phyloP scores from a whole-genome alignment of 805 yeast species.

The Ogataea trehalophila region DNA sequence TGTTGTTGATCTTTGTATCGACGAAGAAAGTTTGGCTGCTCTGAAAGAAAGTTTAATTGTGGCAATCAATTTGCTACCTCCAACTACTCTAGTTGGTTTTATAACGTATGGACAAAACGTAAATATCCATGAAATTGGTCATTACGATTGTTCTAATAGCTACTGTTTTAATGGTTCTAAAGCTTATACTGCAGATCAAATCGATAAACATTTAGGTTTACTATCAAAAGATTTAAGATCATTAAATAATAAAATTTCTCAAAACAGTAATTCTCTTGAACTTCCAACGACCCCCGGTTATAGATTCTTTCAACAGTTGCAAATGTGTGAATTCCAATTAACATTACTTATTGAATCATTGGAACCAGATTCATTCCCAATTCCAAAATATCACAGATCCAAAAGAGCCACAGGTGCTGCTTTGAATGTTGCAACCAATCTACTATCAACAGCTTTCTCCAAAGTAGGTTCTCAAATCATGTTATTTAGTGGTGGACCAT shows the following conservation, averaged over 20 bases:
- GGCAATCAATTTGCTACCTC: slow-evolving; percentile 43
- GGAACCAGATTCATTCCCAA: slow-evolving; percentile 45
- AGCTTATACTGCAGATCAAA: slow-evolving; percentile 41
- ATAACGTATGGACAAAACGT: slow-evolving; percentile 59
- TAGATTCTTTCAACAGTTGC: slow-evolving; percentile 44
- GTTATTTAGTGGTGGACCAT: slow-evolving; percentile 58
- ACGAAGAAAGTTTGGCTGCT: slow-evolving; percentile 45
- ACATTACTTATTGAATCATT: slow-evolving; percentile 45
- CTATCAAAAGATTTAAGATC: slow-evolving; percentile 29
- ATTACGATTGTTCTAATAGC: slow-evolving; percentile 30
- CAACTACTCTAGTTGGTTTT: slow-evolving; percentile 51
- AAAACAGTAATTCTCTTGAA: slow-evolving; percentile 8
- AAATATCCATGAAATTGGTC: slow-evolving; percentile 47
- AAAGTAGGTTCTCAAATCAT: slow-evolving; percentile 51
- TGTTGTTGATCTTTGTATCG: slow-evolving; percentile 54
- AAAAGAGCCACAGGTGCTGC: slow-evolving; percentile 59
- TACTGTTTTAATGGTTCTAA: slow-evolving; percentile 55
- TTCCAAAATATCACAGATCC: slow-evolving; percentile 39
- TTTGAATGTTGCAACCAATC: slow-evolving; percentile 40
- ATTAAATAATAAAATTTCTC: background rate
- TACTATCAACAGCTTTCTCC: slow-evolving; percentile 35
- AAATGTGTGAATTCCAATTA: slow-evolving; percentile 47
- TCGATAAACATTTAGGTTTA: slow-evolving; percentile 44
- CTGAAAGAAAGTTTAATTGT: slow-evolving; percentile 45
- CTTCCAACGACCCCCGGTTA: slow-evolving; percentile 26